These are phyloP conservation scores for Annulohypoxylon bovei DNA, from an alignment of 495 filamentous ascomycete genomes.

Conservation along the genomic window DNA sequence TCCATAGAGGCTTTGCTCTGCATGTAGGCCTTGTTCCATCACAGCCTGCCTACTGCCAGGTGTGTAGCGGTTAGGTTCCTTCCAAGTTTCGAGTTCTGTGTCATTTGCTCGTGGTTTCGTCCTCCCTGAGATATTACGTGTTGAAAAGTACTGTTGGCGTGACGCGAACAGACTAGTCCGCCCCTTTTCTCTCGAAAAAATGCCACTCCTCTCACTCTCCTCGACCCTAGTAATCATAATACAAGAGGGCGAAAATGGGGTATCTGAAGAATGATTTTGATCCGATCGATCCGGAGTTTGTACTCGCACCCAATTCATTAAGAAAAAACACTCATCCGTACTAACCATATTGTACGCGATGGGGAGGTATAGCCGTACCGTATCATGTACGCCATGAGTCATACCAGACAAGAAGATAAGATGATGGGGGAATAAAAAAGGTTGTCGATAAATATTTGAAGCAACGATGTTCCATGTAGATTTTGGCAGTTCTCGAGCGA, in stretches of 20 bases:
- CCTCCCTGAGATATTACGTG: slow-evolving; percentile 13
- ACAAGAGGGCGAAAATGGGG: slow-evolving; percentile 41
- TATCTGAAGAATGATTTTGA: slow-evolving; percentile 42
- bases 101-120: slow-evolving; percentile 34
- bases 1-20: background rate
- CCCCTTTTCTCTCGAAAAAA: slow-evolving; percentile 33
- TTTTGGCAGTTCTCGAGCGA: background rate
- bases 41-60: background rate
- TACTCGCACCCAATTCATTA: slow-evolving; percentile 25
- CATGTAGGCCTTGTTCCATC: background rate
- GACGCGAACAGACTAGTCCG: slow-evolving; percentile 15
- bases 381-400: slow-evolving; percentile 42
- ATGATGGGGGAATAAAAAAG: slow-evolving; percentile 10
- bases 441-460: slow-evolving; percentile 1
- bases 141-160: slow-evolving; percentile 3
- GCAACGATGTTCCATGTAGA: background rate
- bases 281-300: slow-evolving; percentile 38
- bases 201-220: slow-evolving; percentile 39
- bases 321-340: slow-evolving; percentile 19
- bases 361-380: slow-evolving; percentile 38
- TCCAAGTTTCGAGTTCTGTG: slow-evolving; percentile 25
- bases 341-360: slow-evolving; percentile 27
- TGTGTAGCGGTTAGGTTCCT: slow-evolving; percentile 18
- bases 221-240: slow-evolving; percentile 33
- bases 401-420: slow-evolving; percentile 26